Conservation (phyloP, 345 rosid genomes). For the Eucalyptus erythrocorys region DNA sequence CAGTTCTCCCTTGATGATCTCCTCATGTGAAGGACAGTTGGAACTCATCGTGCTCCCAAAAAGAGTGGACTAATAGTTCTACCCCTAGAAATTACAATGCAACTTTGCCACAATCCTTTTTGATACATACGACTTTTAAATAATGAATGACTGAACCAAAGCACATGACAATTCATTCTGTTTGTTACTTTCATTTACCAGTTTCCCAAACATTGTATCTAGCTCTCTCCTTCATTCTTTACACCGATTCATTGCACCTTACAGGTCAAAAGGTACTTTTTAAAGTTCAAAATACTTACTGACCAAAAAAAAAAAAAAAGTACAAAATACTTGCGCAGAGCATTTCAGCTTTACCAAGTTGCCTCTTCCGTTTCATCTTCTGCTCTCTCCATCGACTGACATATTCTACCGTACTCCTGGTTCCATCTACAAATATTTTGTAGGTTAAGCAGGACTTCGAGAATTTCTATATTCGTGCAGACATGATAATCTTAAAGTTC, state of each 20-base stretch:
- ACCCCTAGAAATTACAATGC: background rate
- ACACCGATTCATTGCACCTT: background rate
- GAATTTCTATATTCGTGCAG: background rate
- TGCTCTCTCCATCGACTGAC: background rate
- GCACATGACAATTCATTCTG: background rate
- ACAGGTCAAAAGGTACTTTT: background rate
- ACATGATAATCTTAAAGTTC: background rate
- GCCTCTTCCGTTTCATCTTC: background rate
- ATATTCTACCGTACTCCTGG: background rate
- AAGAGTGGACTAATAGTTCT: background rate
- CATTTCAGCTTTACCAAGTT: background rate
- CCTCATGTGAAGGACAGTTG: too few relatives aligned
- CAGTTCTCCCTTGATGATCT: too few relatives aligned
- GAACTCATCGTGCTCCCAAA: too few relatives aligned
- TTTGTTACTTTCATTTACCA: background rate
- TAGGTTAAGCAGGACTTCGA: background rate
- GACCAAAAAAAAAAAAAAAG: too few relatives aligned
- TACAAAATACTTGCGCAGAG: background rate
- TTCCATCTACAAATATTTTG: background rate
- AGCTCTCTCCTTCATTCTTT: background rate
- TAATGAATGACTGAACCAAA: background rate
- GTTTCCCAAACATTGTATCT: background rate
- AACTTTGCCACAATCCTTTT: background rate
- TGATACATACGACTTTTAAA: background rate
- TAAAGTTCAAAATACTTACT: background rate